Percentiles rank a stretch among this genome's conserved stretches.
Evolutionary conservation across 176 grass and related monocot genomes (phyloP).

Genomic region (Secale cereale): DNA sequence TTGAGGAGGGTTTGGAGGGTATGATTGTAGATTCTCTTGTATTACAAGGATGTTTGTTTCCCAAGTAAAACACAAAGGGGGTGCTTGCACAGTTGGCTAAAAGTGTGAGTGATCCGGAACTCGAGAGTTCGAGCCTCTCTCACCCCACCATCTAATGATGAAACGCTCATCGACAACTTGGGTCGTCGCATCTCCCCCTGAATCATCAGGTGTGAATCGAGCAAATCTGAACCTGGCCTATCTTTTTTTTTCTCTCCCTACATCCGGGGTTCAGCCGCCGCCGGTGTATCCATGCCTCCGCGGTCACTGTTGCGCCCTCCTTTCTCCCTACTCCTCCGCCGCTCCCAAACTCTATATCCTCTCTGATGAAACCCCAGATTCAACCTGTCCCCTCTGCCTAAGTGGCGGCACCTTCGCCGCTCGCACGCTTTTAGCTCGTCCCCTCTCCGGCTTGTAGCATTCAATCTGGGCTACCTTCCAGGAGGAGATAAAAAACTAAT

Average conservation of each 20-base stretch:
- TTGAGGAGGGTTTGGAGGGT: too few relatives aligned
- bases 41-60: too few relatives aligned
- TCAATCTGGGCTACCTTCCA: constrained; percentile 91
- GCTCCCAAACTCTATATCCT: neutral
- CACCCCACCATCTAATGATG: too few relatives aligned
- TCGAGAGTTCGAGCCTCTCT: too few relatives aligned
- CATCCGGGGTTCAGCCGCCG: neutral
- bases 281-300: neutral
- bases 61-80: too few relatives aligned
- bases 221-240: too few relatives aligned
- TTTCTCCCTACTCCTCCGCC: neutral
- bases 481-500: constrained; percentile 86
- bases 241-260: too few relatives aligned
- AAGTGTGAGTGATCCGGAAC: too few relatives aligned
- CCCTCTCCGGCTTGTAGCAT: constrained; percentile 64
- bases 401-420: constrained; percentile 36
- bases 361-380: neutral
- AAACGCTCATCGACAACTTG: too few relatives aligned
- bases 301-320: neutral
- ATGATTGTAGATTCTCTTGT: too few relatives aligned
- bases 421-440: neutral
- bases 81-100: too few relatives aligned
- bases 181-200: too few relatives aligned
- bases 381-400: neutral
- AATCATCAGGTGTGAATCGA: neutral